These are phyloP conservation scores for Clonostachys rhizophaga DNA, from an alignment of 2,329 filamentous ascomycete species.

Conservation along the genomic window DNA sequence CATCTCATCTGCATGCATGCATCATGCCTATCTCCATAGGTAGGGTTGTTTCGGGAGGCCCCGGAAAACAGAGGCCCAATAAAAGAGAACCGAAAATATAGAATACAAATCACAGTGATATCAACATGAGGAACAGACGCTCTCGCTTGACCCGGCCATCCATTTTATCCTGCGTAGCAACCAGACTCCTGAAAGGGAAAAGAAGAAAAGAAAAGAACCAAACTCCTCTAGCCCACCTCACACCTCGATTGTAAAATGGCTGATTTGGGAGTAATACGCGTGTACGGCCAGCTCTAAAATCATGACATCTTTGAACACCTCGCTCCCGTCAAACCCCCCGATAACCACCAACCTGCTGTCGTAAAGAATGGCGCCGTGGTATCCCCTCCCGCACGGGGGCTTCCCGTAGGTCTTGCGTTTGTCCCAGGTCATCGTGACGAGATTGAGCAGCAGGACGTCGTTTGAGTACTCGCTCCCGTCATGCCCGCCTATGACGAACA, in stretches of 20 bases:
- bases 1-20: too few relatives aligned
- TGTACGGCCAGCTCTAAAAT: conserved; percentile 65
- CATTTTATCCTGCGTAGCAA: too few relatives aligned
- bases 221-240: conserved; percentile 16
- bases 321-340: conserved; percentile 63
- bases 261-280: conserved; percentile 70
- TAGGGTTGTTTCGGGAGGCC: too few relatives aligned
- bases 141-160: too few relatives aligned
- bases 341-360: conserved; percentile 61
- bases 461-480: conserved; percentile 67
- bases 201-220: conserved; percentile 10
- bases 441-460: conserved; percentile 63
- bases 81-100: too few relatives aligned
- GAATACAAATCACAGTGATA: too few relatives aligned
- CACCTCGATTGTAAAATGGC: conserved; percentile 67
- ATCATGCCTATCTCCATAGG: too few relatives aligned
- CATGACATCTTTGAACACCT: conserved; percentile 65
- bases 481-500: conserved; percentile 67
- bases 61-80: too few relatives aligned
- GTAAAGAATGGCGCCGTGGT: conserved; percentile 62
- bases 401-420: conserved; percentile 59
- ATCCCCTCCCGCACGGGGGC: conserved; percentile 58
- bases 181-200: too few relatives aligned
- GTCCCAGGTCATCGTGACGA: conserved; percentile 73
- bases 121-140: too few relatives aligned